Evolutionary conservation across 345 rosid species (phyloP).

Genomic region (Moricandia arvensis): DNA sequence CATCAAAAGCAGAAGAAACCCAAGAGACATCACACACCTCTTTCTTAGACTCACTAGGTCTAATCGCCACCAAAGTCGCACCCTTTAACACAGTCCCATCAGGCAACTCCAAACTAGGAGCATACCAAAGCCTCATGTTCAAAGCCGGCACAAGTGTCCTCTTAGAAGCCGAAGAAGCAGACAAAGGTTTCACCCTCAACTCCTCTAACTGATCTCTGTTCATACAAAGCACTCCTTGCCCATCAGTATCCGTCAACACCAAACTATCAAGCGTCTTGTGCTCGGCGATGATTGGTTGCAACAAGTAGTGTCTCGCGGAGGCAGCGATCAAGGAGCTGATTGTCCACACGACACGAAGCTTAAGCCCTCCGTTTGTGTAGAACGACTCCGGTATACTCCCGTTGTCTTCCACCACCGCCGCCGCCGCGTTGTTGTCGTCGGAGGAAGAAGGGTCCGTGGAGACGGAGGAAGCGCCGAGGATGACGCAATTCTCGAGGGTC

Average conservation of each 20-base stretch:
- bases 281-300: slow-evolving; percentile 87
- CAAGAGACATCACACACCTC: slow-evolving; percentile 76
- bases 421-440: slow-evolving; percentile 21
- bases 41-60: slow-evolving; percentile 75
- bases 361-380: slow-evolving; percentile 90
- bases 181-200: slow-evolving; percentile 83
- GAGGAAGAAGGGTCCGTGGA: slow-evolving; percentile 46
- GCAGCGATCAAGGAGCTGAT: slow-evolving; percentile 96
- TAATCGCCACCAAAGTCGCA: slow-evolving; percentile 88
- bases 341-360: slow-evolving; percentile 95
- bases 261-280: slow-evolving; percentile 81
- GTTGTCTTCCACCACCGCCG: slow-evolving; percentile 53
- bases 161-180: slow-evolving; percentile 92
- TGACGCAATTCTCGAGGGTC: slow-evolving; percentile 85
- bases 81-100: slow-evolving; percentile 79
- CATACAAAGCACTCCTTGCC: slow-evolving; percentile 92
- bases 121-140: slow-evolving; percentile 97
- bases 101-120: slow-evolving; percentile 78
- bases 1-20: slow-evolving; percentile 83
- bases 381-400: slow-evolving; percentile 93
- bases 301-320: slow-evolving; percentile 84
- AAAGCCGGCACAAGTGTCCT: slow-evolving; percentile 93
- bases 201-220: slow-evolving; percentile 87
- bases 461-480: slow-evolving; percentile 86
- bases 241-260: slow-evolving; percentile 78